Evolutionary conservation across 2,329 filamentous ascomycete genomes (phyloP), one percentile per base, ranked within the genome.

Genomic region (Hirsutella minnesotensis): DNA sequence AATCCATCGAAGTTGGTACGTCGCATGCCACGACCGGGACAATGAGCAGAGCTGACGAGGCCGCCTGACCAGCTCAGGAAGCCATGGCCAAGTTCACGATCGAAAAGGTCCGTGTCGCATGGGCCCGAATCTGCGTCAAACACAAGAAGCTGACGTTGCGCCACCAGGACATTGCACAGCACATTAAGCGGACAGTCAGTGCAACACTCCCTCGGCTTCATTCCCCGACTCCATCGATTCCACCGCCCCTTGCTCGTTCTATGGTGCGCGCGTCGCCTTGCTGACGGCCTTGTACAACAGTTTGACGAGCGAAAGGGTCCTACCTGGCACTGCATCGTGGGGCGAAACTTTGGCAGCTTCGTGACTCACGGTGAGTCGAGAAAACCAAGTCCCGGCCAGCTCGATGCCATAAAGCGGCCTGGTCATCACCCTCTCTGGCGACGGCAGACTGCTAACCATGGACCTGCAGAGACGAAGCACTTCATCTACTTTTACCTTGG

Each of bases 401-500:
- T n/a, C 15, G 5, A 33, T 16, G 31, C n/a, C 31, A 33, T n/a
- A n/a, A n/a, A n/a, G n/a, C n/a, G n/a, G n/a, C 31, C 31, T 13
- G 13, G 33, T 20, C 40, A 21, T 7, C 3, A 24, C 19, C 22
- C 9, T 15, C n/a, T 36, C 5, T 36, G n/a, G 13, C 13, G 4
- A 8, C 19, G 21, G 12, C 13, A 7, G 21, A 20, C 13, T 16
- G 19, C 45, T 45, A 7, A 43, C 41, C 16, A 13, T 33, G 9
- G n/a, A 15, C 30, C 9, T 39, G 31, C 69, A 95, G 92, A 96
- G 67, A 96, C 92, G 22, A 96, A 96, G 71, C 92, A 98, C 68
- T 98, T 98, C 72, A 95, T 98, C 64, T 98, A 98, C 72, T 98
- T 98, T 72, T 98, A 98, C 71, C 83, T 98, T 46, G 92, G 92